A percentile compares a stretch with the other conserved stretches of the same genome.
phyloP scores from a whole-genome alignment of 768 basidiomycete genomes.

The Tulasnella sp. region DNA sequence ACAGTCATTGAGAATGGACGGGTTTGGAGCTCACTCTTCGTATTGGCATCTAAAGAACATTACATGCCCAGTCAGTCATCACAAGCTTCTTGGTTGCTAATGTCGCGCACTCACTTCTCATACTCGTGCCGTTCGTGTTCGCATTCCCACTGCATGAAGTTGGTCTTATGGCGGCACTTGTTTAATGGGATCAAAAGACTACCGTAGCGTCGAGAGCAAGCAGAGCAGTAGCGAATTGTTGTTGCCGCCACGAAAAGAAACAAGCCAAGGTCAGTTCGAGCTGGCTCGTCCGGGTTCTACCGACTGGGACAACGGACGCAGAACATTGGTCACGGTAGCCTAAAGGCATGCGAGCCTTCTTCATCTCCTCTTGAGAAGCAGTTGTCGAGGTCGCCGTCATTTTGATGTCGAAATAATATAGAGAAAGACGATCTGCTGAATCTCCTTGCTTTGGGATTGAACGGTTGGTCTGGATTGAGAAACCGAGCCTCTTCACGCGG shows the following conservation, averaged over 20 bases:
- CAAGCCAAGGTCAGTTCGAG: background rate
- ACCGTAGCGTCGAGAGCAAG: constrained; percentile 9
- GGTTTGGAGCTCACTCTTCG: constrained; percentile 59
- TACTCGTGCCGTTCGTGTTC: constrained; percentile 66
- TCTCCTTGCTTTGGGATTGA: background rate
- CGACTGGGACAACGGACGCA: constrained; percentile 42
- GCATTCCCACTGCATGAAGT: constrained; percentile 87
- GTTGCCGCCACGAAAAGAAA: background rate
- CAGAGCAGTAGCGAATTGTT: background rate
- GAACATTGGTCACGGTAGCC: constrained; percentile 88
- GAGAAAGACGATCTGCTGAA: background rate
- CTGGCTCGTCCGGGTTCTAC: background rate
- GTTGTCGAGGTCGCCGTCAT: constrained; percentile 26
- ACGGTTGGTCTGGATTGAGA: background rate
- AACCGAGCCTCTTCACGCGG: background rate
- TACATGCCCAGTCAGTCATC: background rate
- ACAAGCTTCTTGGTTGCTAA: background rate
- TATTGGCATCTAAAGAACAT: constrained; percentile 68
- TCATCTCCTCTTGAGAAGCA: constrained; percentile 76
- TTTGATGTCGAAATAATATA: background rate
- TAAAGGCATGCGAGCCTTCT: constrained; percentile 59
- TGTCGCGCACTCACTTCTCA: constrained; percentile 27
- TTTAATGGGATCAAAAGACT: constrained; percentile 85
- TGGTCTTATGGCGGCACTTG: constrained; percentile 63
- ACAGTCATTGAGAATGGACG: background rate